Conservation (phyloP, 805 yeast genomes). For the Metschnikowia drakensbergensis region DNA sequence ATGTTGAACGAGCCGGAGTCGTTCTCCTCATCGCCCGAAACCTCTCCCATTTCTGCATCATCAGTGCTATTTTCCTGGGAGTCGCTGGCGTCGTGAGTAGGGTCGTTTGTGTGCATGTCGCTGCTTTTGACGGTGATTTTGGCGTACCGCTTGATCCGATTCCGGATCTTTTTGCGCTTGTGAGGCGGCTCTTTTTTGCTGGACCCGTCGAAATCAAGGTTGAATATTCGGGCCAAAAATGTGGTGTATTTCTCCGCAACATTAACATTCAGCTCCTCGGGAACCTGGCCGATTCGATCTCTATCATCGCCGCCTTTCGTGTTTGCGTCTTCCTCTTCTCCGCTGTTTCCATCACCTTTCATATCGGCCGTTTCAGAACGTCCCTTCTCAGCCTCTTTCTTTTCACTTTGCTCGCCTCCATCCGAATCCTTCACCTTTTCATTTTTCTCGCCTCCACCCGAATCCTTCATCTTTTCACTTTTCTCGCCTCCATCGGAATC, state of each 20-base stretch:
- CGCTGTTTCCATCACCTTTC: background rate
- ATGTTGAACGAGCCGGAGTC: slow-evolving; percentile 29
- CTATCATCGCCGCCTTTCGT: background rate
- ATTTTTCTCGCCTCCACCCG: background rate
- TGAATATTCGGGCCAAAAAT: slow-evolving; percentile 13
- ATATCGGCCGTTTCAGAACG: background rate
- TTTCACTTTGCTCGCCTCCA: background rate
- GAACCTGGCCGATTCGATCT: slow-evolving; percentile 27
- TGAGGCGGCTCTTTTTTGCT: slow-evolving; percentile 5
- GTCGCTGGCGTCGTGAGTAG: background rate
- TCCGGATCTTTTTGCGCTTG: slow-evolving; percentile 10
- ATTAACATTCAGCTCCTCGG: slow-evolving; percentile 20
- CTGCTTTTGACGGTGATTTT: slow-evolving; percentile 21
- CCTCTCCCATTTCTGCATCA: background rate
- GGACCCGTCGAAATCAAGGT: slow-evolving; percentile 10
- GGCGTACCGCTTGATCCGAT: slow-evolving; percentile 12
- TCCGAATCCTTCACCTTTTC: background rate
- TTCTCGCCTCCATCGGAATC: background rate
- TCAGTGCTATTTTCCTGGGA: background rate
- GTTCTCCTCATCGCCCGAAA: slow-evolving; percentile 3
- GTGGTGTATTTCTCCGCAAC: slow-evolving; percentile 13
- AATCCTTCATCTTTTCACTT: background rate
- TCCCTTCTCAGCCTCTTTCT: background rate
- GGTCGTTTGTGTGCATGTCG: slow-evolving; percentile 6
- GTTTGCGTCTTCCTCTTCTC: background rate